These are phyloP conservation scores for sweet orange (Citrus sinensis) DNA, from an alignment of 345 rosid genomes.

Conservation along the genomic window DNA sequence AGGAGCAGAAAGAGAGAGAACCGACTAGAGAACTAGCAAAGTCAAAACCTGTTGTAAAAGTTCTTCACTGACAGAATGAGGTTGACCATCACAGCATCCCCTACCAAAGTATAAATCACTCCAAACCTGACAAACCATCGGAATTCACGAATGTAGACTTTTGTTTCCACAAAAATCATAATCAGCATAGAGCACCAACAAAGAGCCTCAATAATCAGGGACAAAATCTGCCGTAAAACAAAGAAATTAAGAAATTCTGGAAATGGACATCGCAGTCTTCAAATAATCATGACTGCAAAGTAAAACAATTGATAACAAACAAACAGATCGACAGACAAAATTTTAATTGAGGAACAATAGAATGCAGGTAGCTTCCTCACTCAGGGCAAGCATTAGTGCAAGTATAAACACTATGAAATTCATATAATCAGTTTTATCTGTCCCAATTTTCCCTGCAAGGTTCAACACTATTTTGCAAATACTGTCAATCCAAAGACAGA, in stretches of 20 bases:
- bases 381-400: not conserved
- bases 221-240: conserved; percentile 52
- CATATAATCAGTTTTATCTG: not conserved
- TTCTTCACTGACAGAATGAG: conserved; percentile 70
- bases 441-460: not conserved
- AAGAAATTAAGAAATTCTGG: conserved; percentile 8
- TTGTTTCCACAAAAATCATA: conserved; percentile 74
- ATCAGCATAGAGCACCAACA: conserved; percentile 83
- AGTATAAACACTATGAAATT: not conserved
- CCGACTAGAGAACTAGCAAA: not conserved
- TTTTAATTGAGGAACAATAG: not conserved
- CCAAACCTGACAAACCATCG: conserved; percentile 96
- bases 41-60: conserved; percentile 60
- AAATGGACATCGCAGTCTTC: not conserved
- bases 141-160: conserved; percentile 69
- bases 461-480: not conserved
- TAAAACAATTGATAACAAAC: not conserved
- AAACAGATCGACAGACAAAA: not conserved
- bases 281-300: not conserved
- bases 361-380: not conserved
- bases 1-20: not conserved
- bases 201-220: conserved; percentile 65
- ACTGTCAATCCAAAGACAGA: not conserved
- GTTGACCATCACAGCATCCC: conserved; percentile 79
- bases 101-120: conserved; percentile 72